Evolutionary conservation across 441 rosid species (phyloP).

Genomic region (Erodium moschatum): DNA sequence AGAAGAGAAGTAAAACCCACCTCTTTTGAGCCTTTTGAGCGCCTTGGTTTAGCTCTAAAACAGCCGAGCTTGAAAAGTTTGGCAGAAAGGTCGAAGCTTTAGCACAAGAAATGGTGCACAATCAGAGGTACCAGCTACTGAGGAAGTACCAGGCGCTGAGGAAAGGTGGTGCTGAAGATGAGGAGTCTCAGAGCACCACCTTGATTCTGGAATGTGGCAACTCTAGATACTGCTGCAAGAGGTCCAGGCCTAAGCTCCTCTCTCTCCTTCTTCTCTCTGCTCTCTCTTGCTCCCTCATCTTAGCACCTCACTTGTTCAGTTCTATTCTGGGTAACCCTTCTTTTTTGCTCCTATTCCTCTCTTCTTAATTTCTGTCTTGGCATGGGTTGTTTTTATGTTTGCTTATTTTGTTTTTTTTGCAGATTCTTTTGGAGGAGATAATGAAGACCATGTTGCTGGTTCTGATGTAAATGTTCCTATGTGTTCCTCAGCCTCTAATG

Average conservation of each 20-base stretch:
- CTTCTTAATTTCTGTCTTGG: too few species aligned
- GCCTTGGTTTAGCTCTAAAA: background rate
- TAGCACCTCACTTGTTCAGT: slow-evolving; percentile 42
- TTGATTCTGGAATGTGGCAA: slow-evolving; percentile 26
- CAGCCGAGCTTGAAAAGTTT: background rate
- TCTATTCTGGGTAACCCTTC: slow-evolving; percentile 39
- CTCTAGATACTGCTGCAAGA: slow-evolving; percentile 26
- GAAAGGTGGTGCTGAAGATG: slow-evolving; percentile 30
- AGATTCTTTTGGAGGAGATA: slow-evolving; percentile 48
- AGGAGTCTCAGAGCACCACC: slow-evolving; percentile 20
- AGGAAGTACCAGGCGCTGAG: slow-evolving; percentile 12
- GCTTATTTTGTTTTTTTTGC: slow-evolving; percentile 16
- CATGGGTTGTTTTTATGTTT: background rate
- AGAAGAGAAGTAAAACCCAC: background rate
- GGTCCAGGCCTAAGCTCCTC: slow-evolving; percentile 53
- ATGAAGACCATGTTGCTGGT: slow-evolving; percentile 25
- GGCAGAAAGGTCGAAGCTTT: slow-evolving; percentile 5
- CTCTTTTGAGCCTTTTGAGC: background rate
- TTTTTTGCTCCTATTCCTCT: background rate
- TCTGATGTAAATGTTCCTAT: slow-evolving; percentile 28
- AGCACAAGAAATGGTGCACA: slow-evolving; percentile 30
- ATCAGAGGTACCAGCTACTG: slow-evolving; percentile 34
- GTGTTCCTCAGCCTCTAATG: slow-evolving; percentile 49
- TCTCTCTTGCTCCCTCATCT: slow-evolving; percentile 48
- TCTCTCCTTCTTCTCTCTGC: slow-evolving; percentile 46